These are phyloP conservation scores for Sporothrix pallida DNA, from an alignment of 2,329 filamentous ascomycete genomes.

Conservation along the genomic window DNA sequence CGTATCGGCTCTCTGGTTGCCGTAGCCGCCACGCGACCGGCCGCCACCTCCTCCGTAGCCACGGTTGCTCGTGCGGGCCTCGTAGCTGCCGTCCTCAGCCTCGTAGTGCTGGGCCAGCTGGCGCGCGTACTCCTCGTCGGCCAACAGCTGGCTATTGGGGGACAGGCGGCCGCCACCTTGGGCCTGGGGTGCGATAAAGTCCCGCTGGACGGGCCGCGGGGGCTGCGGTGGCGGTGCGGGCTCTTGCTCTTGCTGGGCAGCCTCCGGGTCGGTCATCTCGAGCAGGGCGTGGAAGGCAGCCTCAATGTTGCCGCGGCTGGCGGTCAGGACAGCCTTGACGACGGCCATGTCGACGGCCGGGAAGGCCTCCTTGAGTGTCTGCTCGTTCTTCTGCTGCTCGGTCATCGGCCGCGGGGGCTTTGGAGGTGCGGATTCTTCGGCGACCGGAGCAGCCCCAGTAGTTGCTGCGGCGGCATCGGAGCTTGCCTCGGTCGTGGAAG, in stretches of 20 bases:
- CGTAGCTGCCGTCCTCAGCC: constrained; percentile 61
- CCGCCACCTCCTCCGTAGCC: constrained; percentile 46
- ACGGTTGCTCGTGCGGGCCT: constrained; percentile 55
- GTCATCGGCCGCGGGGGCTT: constrained; percentile 86
- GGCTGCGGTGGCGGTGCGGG: constrained; percentile 62
- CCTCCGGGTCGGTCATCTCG: constrained; percentile 78
- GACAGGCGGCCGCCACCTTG: constrained; percentile 72
- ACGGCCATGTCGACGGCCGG: constrained; percentile 79
- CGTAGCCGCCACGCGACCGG: constrained; percentile 10
- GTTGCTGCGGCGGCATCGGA: constrained; percentile 40
- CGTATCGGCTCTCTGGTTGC: constrained; percentile 37
- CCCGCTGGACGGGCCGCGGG: constrained; percentile 68
- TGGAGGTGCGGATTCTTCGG: constrained; percentile 59
- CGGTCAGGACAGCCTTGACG: constrained; percentile 84
- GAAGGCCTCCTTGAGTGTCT: constrained; percentile 91
- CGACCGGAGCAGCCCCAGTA: constrained; percentile 45
- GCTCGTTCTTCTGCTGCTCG: constrained; percentile 82
- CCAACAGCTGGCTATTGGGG: constrained; percentile 79
- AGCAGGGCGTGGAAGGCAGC: constrained; percentile 94
- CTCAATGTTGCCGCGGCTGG: constrained; percentile 86
- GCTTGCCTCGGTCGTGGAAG: constrained; percentile 24
- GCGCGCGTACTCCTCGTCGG: constrained; percentile 86
- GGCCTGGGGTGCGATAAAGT: constrained; percentile 70
- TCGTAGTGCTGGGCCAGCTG: constrained; percentile 93
- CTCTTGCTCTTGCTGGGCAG: constrained; percentile 63